Evolutionary conservation across 202 grass and related monocot genomes (phyloP).

Genomic region (Dendrocalamus latiflorus): DNA sequence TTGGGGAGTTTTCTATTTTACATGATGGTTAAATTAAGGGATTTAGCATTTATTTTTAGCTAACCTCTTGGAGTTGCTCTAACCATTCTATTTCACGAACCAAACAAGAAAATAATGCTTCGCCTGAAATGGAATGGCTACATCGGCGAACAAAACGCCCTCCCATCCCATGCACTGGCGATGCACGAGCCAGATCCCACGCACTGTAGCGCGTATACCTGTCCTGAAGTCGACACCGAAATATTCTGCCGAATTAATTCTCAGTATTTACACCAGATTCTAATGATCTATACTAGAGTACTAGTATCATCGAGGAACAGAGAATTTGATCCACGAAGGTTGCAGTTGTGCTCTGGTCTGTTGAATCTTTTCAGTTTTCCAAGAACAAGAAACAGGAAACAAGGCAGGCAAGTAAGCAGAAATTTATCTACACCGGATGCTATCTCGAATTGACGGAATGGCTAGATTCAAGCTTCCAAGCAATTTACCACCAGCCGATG

Average conservation of each 20-base stretch:
- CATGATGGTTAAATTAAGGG: too few relatives aligned
- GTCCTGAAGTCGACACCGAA: not conserved
- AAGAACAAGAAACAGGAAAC: not conserved
- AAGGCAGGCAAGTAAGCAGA: not conserved
- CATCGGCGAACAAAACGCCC: too few relatives aligned
- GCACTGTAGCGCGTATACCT: not conserved
- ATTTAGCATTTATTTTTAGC: too few relatives aligned
- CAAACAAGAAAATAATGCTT: too few relatives aligned
- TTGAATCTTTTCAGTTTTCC: not conserved
- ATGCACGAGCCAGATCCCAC: not conserved
- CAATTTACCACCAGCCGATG: not conserved
- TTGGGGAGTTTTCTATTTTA: too few relatives aligned
- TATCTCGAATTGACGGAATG: not conserved
- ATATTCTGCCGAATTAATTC: not conserved
- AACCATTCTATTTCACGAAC: too few relatives aligned
- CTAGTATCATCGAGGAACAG: not conserved
- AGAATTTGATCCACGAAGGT: not conserved
- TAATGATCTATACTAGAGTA: not conserved
- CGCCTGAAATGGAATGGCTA: too few relatives aligned
- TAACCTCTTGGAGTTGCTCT: too few relatives aligned
- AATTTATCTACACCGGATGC: constrained; percentile 31
- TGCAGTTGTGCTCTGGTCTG: not conserved
- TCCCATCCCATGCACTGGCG: not conserved
- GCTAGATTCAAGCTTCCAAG: not conserved
- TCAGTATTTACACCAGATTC: not conserved